Conservation (phyloP, 129 eudicot species). For the Mikania micrantha region DNA sequence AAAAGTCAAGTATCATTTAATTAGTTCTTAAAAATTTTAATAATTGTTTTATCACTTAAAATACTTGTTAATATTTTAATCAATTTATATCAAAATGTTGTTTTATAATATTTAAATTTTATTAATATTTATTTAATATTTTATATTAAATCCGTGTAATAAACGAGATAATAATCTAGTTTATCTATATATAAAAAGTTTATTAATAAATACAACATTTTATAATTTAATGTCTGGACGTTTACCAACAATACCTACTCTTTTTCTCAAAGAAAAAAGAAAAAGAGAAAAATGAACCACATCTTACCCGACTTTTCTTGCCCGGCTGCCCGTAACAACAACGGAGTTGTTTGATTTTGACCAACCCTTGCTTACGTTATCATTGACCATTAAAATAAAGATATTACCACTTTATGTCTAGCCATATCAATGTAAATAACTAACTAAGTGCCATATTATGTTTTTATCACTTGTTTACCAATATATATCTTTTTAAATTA, state of each 20-base stretch:
- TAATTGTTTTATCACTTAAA: too few species aligned
- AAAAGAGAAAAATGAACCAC: background rate
- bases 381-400: background rate
- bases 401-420: background rate
- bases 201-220: too few species aligned
- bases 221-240: background rate
- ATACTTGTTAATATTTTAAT: too few species aligned
- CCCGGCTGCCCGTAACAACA: constrained; percentile 12
- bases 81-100: too few species aligned
- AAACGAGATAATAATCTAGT: too few species aligned
- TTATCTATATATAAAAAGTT: too few species aligned
- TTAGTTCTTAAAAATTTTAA: too few species aligned
- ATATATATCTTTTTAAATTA: too few species aligned
- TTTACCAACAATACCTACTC: constrained; percentile 14
- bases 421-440: background rate
- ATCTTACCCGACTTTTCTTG: background rate
- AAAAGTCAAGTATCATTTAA: too few species aligned
- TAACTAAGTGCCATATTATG: background rate
- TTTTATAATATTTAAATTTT: too few species aligned
- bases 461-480: background rate
- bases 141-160: too few species aligned
- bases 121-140: too few species aligned
- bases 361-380: background rate
- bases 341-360: constrained; percentile 11
- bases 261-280: background rate